Conservation (phyloP, 2,329 filamentous ascomycete species). For the Neofusicoccum sp. region DNA sequence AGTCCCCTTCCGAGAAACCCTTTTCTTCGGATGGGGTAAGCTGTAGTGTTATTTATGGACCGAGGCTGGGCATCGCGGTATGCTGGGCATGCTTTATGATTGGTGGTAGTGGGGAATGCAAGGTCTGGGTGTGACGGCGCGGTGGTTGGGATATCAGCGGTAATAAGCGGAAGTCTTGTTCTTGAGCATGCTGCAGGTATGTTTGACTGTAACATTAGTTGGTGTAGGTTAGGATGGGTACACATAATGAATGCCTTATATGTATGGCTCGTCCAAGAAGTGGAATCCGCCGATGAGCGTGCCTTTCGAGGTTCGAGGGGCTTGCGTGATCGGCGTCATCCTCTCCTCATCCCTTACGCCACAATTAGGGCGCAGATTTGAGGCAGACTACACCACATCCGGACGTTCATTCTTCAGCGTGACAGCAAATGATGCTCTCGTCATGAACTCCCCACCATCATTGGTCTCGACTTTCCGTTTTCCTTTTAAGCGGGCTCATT, state of each 20-base stretch:
- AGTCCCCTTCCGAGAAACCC: background rate
- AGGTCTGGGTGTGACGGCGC: background rate
- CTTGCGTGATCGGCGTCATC: no score
- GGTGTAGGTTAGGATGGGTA: constrained; percentile 4
- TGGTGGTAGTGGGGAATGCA: background rate
- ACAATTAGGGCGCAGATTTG: no score
- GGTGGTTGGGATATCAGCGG: background rate
- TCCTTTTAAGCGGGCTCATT: no score
- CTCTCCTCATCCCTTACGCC: no score
- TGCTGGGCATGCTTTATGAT: background rate
- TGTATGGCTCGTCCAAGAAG: background rate
- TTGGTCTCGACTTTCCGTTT: no score
- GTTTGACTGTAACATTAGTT: background rate
- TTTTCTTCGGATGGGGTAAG: background rate
- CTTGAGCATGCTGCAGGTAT: background rate
- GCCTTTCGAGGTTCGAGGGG: no score
- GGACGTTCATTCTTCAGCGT: no score
- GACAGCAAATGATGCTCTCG: no score
- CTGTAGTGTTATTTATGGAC: background rate
- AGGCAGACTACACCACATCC: no score
- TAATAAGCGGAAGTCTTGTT: background rate
- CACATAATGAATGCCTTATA: background rate
- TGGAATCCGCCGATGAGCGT: no score
- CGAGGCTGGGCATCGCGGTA: background rate
- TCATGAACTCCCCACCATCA: no score